Evolutionary conservation across 208 protist genomes (phyloP), one percentile per base, ranked within the genome.

Genomic region (Crithidia acanthocephali): DNA sequence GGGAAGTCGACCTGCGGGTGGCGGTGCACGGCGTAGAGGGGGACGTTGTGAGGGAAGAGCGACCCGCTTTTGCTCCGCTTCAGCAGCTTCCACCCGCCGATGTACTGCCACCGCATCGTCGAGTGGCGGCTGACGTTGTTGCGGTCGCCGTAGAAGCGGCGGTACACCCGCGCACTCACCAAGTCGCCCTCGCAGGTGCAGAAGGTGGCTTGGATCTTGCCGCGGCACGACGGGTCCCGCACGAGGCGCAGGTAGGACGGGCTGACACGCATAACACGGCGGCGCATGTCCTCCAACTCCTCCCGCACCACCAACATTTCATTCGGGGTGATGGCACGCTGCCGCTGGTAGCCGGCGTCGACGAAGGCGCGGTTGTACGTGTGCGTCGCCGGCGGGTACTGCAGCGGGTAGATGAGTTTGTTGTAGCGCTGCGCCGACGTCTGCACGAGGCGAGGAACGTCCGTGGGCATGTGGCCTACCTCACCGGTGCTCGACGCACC

Each of bases 61-160:
- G 84, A 90, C 30, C 91, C 91, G 47, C 83, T 85, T 30, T 68
- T 72, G 22, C 84, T 80, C 35, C 91, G 79, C 77, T 86, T 86
- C 51, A 96, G 73, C 58, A 94, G 69, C 73, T 90, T 94, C 85
- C 88, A 96, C 18, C 91, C 91, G n/a, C 91, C 91, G 68, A 96
- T 89, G 84, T 94, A 82, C 62, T 96, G 91, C 89, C 91, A 96
- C 9, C 87, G 88, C 78, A 95, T 78, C 48, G 90, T 93, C 50
- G 75, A 79, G 84, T 86, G 85, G n/a, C 68, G 72, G 40, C 66
- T 82, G 9, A 85, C 80, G 50, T 76, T 77, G 75, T 90, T 87
- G 71, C 74, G 77, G 68, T 91, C 85, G 16, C 90, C 90, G 69
- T 95, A 95, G 72, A 90, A 95, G 55, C 90, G 90, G 28, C 90